Conservation (phyloP, 2,329 filamentous ascomycete genomes). For the Diaporthe ilicicola region DNA sequence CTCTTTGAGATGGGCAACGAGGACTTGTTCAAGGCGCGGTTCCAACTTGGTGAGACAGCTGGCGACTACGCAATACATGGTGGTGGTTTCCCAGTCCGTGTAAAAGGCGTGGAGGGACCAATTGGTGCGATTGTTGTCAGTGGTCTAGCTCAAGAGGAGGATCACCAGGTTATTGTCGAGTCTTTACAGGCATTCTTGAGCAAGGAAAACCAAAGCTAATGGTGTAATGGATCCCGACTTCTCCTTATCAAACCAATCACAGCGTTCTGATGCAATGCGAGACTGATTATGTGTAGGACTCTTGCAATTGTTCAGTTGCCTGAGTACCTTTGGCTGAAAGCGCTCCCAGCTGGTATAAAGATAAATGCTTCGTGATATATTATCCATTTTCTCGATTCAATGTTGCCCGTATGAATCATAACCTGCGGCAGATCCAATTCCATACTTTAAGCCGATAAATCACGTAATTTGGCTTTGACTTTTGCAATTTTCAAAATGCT, state of each 20-base stretch:
- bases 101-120: conserved; percentile 1
- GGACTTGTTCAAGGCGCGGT: conserved; percentile 24
- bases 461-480: too few relatives aligned
- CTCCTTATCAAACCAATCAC: not conserved
- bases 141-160: not conserved
- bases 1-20: conserved; percentile 27
- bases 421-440: too few relatives aligned
- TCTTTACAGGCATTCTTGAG: not conserved
- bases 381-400: too few relatives aligned
- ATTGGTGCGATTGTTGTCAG: not conserved
- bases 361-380: too few relatives aligned
- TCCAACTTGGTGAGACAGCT: conserved; percentile 25
- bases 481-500: too few relatives aligned
- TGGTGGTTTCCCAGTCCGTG: not conserved
- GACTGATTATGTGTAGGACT: too few relatives aligned
- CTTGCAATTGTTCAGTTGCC: too few relatives aligned
- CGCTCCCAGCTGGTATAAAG: too few relatives aligned
- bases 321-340: too few relatives aligned
- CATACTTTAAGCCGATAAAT: too few relatives aligned
- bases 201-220: not conserved
- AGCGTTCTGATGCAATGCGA: too few relatives aligned
- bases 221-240: not conserved
- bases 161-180: not conserved
- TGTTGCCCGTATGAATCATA: too few relatives aligned
- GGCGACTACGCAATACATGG: conserved; percentile 27